A percentile compares a stretch with the other conserved stretches of the same genome.
phyloP scores from a whole-genome alignment of 139 green algal species.

The Limnomonas spitsbergensis region DNA sequence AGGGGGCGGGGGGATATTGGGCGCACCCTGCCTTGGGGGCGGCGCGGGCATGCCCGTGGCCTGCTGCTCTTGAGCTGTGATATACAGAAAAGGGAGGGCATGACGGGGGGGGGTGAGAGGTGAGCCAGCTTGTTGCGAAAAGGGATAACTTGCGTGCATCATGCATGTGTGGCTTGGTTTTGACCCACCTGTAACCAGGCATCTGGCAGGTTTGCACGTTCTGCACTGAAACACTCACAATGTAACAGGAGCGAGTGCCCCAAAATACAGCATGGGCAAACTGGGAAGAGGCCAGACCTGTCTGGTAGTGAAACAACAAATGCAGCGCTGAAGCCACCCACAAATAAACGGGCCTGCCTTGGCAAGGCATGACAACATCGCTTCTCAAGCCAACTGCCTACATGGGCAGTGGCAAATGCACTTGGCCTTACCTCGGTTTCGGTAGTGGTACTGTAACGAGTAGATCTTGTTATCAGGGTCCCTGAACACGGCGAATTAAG shows the following conservation, averaged over 20 bases:
- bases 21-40: neutral
- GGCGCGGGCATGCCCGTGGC: neutral
- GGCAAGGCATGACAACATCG: neutral
- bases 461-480: conserved; percentile 83
- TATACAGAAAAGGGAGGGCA: neutral
- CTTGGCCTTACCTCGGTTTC: conserved; percentile 19
- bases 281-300: too few species aligned
- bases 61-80: neutral
- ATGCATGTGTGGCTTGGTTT: neutral
- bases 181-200: neutral
- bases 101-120: neutral
- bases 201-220: too few species aligned
- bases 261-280: too few species aligned
- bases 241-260: too few species aligned
- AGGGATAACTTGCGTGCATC: neutral
- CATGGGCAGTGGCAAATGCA: neutral
- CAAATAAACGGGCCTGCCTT: neutral
- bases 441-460: conserved; percentile 82
- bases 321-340: neutral
- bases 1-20: neutral
- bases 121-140: too few species aligned
- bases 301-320: neutral
- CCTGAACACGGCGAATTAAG: conserved; percentile 50
- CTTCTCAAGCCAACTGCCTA: neutral
- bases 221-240: too few species aligned